Evolutionary conservation across 2,329 filamentous ascomycete genomes (phyloP).

Genomic region (Fusarium acutatum): DNA sequence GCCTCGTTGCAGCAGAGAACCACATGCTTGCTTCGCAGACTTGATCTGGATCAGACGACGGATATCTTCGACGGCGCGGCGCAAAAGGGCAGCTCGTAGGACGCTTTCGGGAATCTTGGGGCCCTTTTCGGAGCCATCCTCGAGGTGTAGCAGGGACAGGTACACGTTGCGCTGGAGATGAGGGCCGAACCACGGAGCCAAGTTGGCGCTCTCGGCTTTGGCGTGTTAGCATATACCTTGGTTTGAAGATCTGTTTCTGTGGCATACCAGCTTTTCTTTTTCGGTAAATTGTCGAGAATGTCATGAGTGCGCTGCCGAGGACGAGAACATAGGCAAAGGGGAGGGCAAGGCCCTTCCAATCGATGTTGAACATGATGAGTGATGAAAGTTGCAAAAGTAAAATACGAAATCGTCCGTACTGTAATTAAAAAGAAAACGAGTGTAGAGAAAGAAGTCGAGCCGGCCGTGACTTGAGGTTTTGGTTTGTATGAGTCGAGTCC

Average conservation of each 20-base stretch:
- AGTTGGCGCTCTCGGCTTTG: constrained; percentile 78
- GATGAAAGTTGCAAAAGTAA: background rate
- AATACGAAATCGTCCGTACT: background rate
- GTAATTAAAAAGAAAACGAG: constrained; percentile 21
- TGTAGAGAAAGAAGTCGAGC: constrained; percentile 19
- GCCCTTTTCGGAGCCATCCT: constrained; percentile 70
- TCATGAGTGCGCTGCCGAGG: constrained; percentile 85
- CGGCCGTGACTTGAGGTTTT: constrained; percentile 1
- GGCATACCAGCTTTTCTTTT: constrained; percentile 82
- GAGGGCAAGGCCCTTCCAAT: constrained; percentile 87
- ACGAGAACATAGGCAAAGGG: constrained; percentile 91
- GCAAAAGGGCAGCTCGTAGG: constrained; percentile 85
- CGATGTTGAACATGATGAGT: constrained; percentile 61
- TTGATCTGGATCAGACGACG: constrained; percentile 89
- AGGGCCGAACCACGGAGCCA: constrained; percentile 93
- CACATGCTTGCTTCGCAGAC: constrained; percentile 86
- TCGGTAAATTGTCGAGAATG: constrained; percentile 92
- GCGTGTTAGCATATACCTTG: background rate
- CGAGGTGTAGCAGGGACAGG: constrained; percentile 86
- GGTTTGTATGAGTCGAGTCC: background rate
- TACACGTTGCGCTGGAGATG: constrained; percentile 96
- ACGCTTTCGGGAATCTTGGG: constrained; percentile 82
- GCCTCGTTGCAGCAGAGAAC: constrained; percentile 83
- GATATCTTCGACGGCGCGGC: constrained; percentile 92
- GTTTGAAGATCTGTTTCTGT: background rate